A percentile compares a stretch with the other conserved stretches of the same genome.
Conservation (phyloP, 2,329 filamentous ascomycete genomes). For the Rhynchosporium graminicola region DNA sequence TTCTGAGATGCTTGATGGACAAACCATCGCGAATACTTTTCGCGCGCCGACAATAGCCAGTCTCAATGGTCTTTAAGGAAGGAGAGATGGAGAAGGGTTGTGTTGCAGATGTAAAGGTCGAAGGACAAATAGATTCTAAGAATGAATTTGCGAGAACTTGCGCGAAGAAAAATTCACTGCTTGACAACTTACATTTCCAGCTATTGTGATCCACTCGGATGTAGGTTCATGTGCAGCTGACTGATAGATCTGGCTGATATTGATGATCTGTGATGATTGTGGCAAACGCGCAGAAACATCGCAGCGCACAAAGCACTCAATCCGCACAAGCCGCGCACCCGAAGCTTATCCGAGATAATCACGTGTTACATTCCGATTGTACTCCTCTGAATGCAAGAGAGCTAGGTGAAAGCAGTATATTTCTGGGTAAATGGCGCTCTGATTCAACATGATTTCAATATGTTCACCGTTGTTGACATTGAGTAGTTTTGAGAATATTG, state of each 20-base stretch:
- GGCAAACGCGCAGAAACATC: constrained; percentile 19
- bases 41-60: not conserved
- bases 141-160: constrained; percentile 8
- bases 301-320: constrained; percentile 24
- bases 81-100: not conserved
- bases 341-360: not conserved
- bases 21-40: not conserved
- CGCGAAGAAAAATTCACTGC: constrained; percentile 13
- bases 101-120: constrained; percentile 8
- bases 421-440: too few species aligned
- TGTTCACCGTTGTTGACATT: not conserved
- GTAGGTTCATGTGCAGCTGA: not conserved
- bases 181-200: not conserved
- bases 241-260: constrained; percentile 10
- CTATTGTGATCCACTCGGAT: constrained; percentile 5
- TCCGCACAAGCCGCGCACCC: constrained; percentile 15
- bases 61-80: not conserved
- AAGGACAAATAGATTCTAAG: not conserved
- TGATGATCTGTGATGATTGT: constrained; percentile 11
- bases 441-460: not conserved
- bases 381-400: too few species aligned
- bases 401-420: too few species aligned
- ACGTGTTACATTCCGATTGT: not conserved
- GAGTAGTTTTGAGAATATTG: constrained; percentile 12
- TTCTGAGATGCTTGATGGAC: not conserved